Percentiles rank a stretch among this genome's conserved stretches.
Evolutionary conservation across 345 rosid species (phyloP).

Genomic region (Eucalyptus tenuipes): DNA sequence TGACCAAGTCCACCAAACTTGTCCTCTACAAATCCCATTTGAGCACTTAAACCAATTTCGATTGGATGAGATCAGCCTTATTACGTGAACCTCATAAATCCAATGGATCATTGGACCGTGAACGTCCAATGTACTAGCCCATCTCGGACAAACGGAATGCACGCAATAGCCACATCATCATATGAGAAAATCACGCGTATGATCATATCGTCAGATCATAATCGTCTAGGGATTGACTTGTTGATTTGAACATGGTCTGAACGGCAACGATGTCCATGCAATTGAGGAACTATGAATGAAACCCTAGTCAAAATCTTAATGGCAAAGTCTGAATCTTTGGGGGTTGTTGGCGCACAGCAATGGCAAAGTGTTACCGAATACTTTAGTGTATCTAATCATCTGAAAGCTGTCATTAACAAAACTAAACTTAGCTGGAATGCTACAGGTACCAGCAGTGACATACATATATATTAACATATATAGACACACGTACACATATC

Average conservation of each 20-base stretch:
- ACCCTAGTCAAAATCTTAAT: background rate
- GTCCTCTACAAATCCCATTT: background rate
- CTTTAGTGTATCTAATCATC: background rate
- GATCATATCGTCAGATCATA: background rate
- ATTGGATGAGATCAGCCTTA: background rate
- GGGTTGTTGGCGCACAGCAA: background rate
- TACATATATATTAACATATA: background rate
- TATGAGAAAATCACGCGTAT: background rate
- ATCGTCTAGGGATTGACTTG: background rate
- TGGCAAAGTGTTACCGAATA: background rate
- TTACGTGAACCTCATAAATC: background rate
- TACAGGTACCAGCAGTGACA: background rate
- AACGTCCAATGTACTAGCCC: background rate
- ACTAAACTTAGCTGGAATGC: background rate
- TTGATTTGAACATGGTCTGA: background rate
- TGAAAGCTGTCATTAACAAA: background rate
- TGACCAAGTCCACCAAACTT: background rate
- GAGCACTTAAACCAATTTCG: background rate
- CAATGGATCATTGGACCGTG: background rate
- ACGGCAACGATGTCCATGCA: background rate
- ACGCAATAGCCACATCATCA: background rate
- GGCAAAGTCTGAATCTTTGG: background rate
- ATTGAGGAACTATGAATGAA: background rate
- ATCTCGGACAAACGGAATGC: background rate
- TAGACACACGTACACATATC: background rate